Evolutionary conservation across 192 early-diverging fungal genomes (phyloP).

Genomic region (Podila horticola): DNA sequence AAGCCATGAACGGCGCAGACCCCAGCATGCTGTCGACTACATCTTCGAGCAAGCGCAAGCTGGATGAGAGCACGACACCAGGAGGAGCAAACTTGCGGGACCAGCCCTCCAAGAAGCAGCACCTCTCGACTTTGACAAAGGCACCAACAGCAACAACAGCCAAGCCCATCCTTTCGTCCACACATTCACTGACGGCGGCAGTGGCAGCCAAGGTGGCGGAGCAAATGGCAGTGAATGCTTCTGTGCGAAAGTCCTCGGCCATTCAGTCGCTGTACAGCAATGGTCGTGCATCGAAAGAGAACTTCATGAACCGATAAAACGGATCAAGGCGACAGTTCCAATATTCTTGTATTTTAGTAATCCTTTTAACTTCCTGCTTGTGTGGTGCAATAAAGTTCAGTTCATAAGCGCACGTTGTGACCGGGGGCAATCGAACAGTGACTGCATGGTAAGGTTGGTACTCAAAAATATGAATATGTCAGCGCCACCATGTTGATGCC

Average conservation of each 20-base stretch:
- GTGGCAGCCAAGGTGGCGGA: slow-evolving; percentile 57
- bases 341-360: too few species aligned
- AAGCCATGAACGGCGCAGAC: slow-evolving; percentile 41
- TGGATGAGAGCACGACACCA: slow-evolving; percentile 10
- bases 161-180: slow-evolving; percentile 10
- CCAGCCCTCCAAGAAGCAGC: slow-evolving; percentile 25
- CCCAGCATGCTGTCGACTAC: slow-evolving; percentile 12
- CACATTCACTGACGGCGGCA: slow-evolving; percentile 51
- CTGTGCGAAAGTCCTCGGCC: slow-evolving; percentile 28
- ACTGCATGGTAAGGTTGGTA: too few species aligned
- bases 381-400: too few species aligned
- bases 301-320: slow-evolving; percentile 44
- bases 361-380: too few species aligned
- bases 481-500: too few species aligned
- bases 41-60: slow-evolving; percentile 45
- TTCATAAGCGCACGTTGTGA: too few species aligned
- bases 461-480: too few species aligned
- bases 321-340: neutral
- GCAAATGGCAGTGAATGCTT: slow-evolving; percentile 50
- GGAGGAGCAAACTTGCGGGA: slow-evolving; percentile 3
- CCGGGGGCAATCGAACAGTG: too few species aligned
- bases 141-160: neutral
- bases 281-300: slow-evolving; percentile 27
- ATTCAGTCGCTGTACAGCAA: slow-evolving; percentile 39
- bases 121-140: neutral